Evolutionary conservation across 176 grass and related monocot species (phyloP), one percentile per base, ranked within the genome.

Genomic region (Musa beccarii): DNA sequence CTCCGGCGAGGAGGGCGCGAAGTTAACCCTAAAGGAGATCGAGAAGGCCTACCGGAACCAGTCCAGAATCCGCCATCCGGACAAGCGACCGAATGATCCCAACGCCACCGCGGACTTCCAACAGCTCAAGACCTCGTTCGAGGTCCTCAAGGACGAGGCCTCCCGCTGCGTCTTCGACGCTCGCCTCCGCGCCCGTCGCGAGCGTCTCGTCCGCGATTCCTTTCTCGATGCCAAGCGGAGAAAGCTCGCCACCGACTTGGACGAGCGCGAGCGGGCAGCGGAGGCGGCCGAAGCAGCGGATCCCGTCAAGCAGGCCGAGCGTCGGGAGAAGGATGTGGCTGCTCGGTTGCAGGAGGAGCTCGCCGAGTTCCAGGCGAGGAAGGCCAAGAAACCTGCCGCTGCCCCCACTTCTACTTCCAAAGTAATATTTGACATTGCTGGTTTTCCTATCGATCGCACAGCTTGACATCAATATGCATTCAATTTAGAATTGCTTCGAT

Each of bases 71-170:
- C 90, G 95, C 3, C 88, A 99, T 43, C 95, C 88, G 17, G 90
- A 98, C 72, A 98, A 98, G 59, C 88, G 88, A 26, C 88, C 81
- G 57, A 78, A 89, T 73, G 86, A 94, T 34, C 86, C 90, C 76
- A 79, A 86, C 79, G 90, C 94, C 75, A 98, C 88, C 78, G 84
- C 90, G 34, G 90, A 99, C 65, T 99, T 99, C 80, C 88, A 99
- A 78, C 51, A 43, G 25, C 95, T 99, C 65, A 75, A 73, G 9
- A 67, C 80, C 75, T 93, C 90, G 16, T 94, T 94, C 80, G 84
- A 89, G 43, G 8, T 94, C 63, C 79, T 98, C 59, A 80, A 83
- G 0, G 90, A 94, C 67, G 90, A 99, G 75, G 72, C 85, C 17
- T 53, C 80, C n/a, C 86, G 90, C 71, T 82, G 84, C n/a, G 77